phyloP scores from a whole-genome alignment of 1,139 yeast genomes.

The Lodderomyces elongisporus region DNA sequence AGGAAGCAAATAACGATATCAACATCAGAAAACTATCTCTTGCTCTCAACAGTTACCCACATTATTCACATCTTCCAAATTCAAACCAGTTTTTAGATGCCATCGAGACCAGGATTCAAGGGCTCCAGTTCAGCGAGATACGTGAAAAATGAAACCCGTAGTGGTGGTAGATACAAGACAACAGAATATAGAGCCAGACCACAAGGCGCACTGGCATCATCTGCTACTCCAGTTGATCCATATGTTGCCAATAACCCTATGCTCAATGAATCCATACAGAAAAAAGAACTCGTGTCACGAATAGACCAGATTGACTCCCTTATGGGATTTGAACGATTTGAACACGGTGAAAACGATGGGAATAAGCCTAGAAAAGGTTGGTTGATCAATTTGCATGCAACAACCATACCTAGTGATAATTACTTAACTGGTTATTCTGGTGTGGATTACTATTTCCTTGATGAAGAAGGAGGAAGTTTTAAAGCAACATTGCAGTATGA shows the following conservation, averaged over 20 bases:
- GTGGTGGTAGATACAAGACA: conserved; percentile 9
- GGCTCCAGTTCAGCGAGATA: conserved; percentile 55
- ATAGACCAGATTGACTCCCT: conserved; percentile 62
- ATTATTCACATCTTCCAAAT: too few species aligned
- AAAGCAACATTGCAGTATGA: conserved; percentile 78
- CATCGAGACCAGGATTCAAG: conserved; percentile 18
- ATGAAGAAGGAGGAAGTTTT: conserved; percentile 95
- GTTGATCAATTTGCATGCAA: conserved; percentile 82
- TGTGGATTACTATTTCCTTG: conserved; percentile 92
- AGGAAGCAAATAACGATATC: too few species aligned
- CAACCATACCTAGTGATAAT: conserved; percentile 54
- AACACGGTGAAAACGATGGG: conserved; percentile 52
- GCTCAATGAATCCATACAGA: conserved; percentile 35
- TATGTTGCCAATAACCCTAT: conserved; percentile 33
- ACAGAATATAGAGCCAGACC: conserved; percentile 6
- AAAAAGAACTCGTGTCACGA: conserved; percentile 43
- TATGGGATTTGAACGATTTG: conserved; percentile 83
- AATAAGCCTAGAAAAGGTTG: conserved; percentile 69
- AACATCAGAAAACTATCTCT: too few species aligned
- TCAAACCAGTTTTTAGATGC: too few species aligned
- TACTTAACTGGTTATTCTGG: conserved; percentile 68
- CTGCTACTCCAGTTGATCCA: conserved; percentile 20
- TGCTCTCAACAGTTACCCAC: too few species aligned
- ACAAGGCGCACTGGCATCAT: too few species aligned
- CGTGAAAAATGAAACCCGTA: conserved; percentile 36